phyloP scores from a whole-genome alignment of 1,284 basidiomycete species.

The Trichosporon inkin region DNA sequence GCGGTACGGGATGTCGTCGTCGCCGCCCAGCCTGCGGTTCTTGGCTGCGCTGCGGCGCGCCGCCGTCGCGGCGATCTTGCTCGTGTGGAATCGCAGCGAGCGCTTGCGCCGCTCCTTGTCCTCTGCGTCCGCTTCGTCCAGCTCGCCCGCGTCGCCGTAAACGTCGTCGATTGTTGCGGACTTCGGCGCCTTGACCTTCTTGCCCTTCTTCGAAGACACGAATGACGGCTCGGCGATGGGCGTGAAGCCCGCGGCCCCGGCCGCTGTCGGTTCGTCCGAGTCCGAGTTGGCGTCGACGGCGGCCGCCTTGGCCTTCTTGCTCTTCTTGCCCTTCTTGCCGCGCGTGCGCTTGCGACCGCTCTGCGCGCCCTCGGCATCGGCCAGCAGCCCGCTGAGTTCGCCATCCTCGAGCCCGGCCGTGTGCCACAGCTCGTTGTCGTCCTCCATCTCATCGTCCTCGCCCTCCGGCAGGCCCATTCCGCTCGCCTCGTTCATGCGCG shows the following conservation, averaged over 20 bases:
- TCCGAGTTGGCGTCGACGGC: conserved; percentile 16
- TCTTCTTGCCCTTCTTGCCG: conserved; percentile 49
- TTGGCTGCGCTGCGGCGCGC: conserved; percentile 66
- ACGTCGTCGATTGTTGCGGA: conserved; percentile 54
- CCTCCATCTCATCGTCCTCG: conserved; percentile 24
- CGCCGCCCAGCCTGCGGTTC: conserved; percentile 57
- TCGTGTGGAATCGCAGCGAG: conserved; percentile 83
- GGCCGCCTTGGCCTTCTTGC: conserved; percentile 33
- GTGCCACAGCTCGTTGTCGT: conserved; percentile 36
- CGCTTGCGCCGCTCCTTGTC: conserved; percentile 78
- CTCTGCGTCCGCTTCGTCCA: conserved; percentile 65
- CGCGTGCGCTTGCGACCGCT: conserved; percentile 43
- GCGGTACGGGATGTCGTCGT: conserved; percentile 65
- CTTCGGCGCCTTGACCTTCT: conserved; percentile 27
- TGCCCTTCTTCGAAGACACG: conserved; percentile 29
- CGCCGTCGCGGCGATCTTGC: conserved; percentile 74
- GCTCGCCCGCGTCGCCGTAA: conserved; percentile 68
- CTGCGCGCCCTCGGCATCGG: conserved; percentile 34
- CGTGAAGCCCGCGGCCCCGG: conserved; percentile 43
- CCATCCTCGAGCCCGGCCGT: conserved; percentile 41
- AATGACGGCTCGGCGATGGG: conserved; percentile 38
- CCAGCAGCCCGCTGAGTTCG: conserved; percentile 40
- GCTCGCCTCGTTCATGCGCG: conserved; percentile 20
- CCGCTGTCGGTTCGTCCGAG: conserved; percentile 2
- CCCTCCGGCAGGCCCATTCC: conserved; percentile 23